These are phyloP conservation scores for Brasilioporus rufonigricans DNA, from an alignment of 768 basidiomycete genomes.

Conservation along the genomic window DNA sequence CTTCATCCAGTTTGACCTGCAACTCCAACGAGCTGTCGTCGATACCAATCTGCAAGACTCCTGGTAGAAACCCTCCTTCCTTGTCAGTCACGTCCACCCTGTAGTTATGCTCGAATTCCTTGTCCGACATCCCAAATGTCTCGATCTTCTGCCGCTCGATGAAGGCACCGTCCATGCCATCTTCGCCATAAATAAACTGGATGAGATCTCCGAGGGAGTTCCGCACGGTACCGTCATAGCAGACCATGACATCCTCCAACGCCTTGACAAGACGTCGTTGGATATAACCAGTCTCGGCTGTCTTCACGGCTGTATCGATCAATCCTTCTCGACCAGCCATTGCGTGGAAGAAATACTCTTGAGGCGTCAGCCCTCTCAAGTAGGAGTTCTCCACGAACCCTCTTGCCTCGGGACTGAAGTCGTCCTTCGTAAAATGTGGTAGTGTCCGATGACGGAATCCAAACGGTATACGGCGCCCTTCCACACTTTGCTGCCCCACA, in stretches of 20 bases:
- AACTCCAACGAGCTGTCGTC: slow-evolving; percentile 82
- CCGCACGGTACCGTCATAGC: slow-evolving; percentile 96
- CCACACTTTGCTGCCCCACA: slow-evolving; percentile 97
- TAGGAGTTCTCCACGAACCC: slow-evolving; percentile 99
- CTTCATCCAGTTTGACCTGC: slow-evolving; percentile 82
- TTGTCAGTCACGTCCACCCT: slow-evolving; percentile 93
- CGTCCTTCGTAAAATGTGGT: slow-evolving; percentile 98
- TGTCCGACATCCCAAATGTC: slow-evolving; percentile 78
- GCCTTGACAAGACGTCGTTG: slow-evolving; percentile 98
- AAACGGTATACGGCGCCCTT: slow-evolving; percentile 97
- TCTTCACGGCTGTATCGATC: slow-evolving; percentile 99
- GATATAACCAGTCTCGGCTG: slow-evolving; percentile 98
- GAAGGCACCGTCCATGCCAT: slow-evolving; percentile 97
- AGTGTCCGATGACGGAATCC: slow-evolving; percentile 96
- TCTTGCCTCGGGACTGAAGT: slow-evolving; percentile 95
- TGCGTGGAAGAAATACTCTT: slow-evolving; percentile 99
- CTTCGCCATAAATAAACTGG: slow-evolving; percentile 97
- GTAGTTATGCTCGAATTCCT: slow-evolving; percentile 86
- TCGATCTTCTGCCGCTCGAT: slow-evolving; percentile 96
- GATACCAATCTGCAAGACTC: slow-evolving; percentile 82
- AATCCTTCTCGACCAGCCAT: slow-evolving; percentile 99
- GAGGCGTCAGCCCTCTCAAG: slow-evolving; percentile 91
- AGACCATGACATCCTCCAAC: slow-evolving; percentile 94
- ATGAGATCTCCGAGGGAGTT: slow-evolving; percentile 96
- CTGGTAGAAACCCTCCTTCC: slow-evolving; percentile 72